Conservation (phyloP, 2,329 filamentous ascomycete species). For the Curvularia eragrostidis region DNA sequence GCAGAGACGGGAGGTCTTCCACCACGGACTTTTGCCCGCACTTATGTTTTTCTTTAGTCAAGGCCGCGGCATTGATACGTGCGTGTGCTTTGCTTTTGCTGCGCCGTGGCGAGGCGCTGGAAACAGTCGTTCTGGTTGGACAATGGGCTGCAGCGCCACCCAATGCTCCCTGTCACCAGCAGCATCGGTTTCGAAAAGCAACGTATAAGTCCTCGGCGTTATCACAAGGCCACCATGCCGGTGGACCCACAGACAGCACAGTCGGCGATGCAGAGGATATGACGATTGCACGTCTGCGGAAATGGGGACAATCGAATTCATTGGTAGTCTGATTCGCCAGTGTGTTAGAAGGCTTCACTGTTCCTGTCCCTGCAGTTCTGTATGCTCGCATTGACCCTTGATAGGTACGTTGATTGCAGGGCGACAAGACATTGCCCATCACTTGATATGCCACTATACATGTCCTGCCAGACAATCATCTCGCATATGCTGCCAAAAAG, state of each 20-base stretch:
- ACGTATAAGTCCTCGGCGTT: not conserved
- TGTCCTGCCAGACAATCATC: not conserved
- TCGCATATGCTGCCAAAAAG: constrained; percentile 5
- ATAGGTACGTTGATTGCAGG: not conserved
- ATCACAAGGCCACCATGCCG: not conserved
- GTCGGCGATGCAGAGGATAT: not conserved
- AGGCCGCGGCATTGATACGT: not conserved
- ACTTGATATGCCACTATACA: not conserved
- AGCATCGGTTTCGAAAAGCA: constrained; percentile 6
- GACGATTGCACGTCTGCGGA: not conserved
- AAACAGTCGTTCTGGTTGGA: not conserved
- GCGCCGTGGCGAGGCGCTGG: not conserved
- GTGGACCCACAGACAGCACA: not conserved
- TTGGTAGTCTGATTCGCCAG: not conserved
- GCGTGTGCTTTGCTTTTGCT: not conserved
- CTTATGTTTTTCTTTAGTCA: not conserved
- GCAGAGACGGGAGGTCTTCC: not conserved
- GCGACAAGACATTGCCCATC: not conserved
- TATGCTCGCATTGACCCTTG: not conserved
- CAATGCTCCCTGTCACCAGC: not conserved
- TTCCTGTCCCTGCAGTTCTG: not conserved
- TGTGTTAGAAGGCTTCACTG: not conserved
- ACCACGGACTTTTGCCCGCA: not conserved
- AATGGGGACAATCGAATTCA: not conserved
- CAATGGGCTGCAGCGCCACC: not conserved